A percentile compares a stretch with the other conserved stretches of the same genome.
These are phyloP conservation scores for Paragyromitra xinjiangensis DNA, from an alignment of 495 filamentous ascomycete genomes.

Conservation along the genomic window DNA sequence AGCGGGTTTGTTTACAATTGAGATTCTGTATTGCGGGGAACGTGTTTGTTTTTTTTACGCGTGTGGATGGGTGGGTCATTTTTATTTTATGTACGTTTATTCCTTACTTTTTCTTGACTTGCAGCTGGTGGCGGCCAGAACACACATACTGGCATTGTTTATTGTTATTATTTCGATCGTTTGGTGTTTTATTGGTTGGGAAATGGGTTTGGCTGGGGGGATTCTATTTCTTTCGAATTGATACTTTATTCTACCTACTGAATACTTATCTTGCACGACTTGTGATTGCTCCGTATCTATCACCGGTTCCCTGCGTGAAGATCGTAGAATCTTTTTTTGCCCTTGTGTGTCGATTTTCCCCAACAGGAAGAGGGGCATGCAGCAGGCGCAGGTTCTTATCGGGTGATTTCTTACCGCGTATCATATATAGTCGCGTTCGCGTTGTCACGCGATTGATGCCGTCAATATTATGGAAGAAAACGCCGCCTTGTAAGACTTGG, in stretches of 20 bases:
- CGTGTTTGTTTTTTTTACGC: conserved; percentile 39
- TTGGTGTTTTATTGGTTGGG: conserved; percentile 52
- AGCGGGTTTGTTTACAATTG: conserved; percentile 48
- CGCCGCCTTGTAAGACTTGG: conserved; percentile 39
- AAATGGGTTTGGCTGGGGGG: conserved; percentile 43
- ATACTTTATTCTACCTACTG: conserved; percentile 38
- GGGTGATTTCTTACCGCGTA: conserved; percentile 46
- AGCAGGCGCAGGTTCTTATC: conserved; percentile 41
- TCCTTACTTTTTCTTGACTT: conserved; percentile 42
- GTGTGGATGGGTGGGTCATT: conserved; percentile 36
- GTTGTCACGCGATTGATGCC: conserved; percentile 51
- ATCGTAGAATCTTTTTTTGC: conserved; percentile 26
- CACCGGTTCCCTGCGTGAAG: conserved; percentile 37
- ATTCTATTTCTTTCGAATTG: conserved; percentile 44
- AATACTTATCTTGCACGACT: conserved; percentile 16
- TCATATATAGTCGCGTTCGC: conserved; percentile 48
- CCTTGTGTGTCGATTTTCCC: conserved; percentile 23
- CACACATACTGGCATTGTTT: conserved; percentile 46
- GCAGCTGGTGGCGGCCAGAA: conserved; percentile 34
- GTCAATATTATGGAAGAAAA: conserved; percentile 39
- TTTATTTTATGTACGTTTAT: conserved; percentile 33
- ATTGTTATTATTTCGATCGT: conserved; percentile 45
- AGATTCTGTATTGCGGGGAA: conserved; percentile 40
- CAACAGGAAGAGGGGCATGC: conserved; percentile 33
- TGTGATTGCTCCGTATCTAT: conserved; percentile 26